These are phyloP conservation scores for Talaromyces nanjingensis DNA, from an alignment of 495 filamentous ascomycete genomes.

Conservation along the genomic window DNA sequence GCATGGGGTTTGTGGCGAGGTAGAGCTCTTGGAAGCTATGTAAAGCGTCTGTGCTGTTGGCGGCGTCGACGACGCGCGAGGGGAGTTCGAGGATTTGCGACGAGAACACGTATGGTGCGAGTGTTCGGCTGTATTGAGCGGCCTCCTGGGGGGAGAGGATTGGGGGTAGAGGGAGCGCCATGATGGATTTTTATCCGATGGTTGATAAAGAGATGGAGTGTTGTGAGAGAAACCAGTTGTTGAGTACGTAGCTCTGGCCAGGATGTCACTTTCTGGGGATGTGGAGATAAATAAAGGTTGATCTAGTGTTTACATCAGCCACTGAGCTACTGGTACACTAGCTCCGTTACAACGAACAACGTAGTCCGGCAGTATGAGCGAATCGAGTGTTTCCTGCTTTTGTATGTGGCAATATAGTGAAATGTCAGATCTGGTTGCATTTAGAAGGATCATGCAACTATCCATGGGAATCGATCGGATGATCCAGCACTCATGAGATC, in stretches of 20 bases:
- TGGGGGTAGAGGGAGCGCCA: slow-evolving; percentile 58
- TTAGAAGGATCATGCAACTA: neutral
- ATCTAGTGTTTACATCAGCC: neutral
- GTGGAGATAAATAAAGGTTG: neutral
- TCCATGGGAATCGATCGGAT: neutral
- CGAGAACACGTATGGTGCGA: slow-evolving; percentile 57
- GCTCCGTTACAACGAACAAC: neutral
- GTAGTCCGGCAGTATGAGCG: neutral
- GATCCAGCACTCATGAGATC: slow-evolving; percentile 1
- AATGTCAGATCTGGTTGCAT: neutral
- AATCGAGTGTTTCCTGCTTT: neutral
- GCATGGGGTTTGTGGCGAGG: slow-evolving; percentile 77
- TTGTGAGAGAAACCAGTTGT: neutral
- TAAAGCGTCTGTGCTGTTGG: slow-evolving; percentile 35
- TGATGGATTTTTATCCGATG: slow-evolving; percentile 16
- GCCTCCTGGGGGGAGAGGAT: slow-evolving; percentile 63
- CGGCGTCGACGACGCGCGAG: slow-evolving; percentile 48
- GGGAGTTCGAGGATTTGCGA: slow-evolving; percentile 71
- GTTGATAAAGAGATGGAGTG: too few species aligned
- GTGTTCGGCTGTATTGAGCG: slow-evolving; percentile 62
- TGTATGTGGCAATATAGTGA: neutral
- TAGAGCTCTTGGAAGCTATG: slow-evolving; percentile 61
- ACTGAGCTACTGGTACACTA: neutral
- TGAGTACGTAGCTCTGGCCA: neutral
- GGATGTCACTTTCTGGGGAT: neutral